Evolutionary conservation across 163 green algal species (phyloP).

Genomic region (Coccomyxa subellipsoidea): DNA sequence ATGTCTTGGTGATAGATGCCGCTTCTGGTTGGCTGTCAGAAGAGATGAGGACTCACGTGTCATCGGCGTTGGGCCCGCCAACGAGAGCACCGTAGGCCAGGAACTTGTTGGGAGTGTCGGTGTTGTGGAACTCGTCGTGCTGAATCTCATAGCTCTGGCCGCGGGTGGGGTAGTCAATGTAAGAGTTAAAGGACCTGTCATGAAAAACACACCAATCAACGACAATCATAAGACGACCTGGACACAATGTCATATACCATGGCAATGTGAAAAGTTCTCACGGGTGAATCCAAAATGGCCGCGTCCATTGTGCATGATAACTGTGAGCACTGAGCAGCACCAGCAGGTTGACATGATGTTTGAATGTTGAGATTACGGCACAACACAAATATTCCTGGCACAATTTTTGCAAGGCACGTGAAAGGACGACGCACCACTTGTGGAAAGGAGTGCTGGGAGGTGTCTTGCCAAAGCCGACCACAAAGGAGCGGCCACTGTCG

Average conservation of each 20-base stretch:
- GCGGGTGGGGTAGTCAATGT: constrained; percentile 23
- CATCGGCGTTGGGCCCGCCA: constrained; percentile 31
- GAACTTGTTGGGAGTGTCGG: constrained; percentile 29
- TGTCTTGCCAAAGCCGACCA: constrained; percentile 41
- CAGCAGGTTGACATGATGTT: too few relatives aligned
- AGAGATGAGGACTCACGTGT: constrained; percentile 31
- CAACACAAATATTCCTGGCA: too few relatives aligned
- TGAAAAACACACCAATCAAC: not conserved
- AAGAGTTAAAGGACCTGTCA: constrained; percentile 15
- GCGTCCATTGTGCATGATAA: too few relatives aligned
- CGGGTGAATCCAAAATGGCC: too few relatives aligned
- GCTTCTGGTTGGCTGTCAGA: too few relatives aligned
- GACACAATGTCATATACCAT: not conserved
- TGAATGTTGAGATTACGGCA: too few relatives aligned
- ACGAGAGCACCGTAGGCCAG: constrained; percentile 37
- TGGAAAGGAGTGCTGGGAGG: constrained; percentile 30
- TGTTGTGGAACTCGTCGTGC: constrained; percentile 22
- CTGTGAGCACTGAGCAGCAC: too few relatives aligned
- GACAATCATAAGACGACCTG: too few relatives aligned
- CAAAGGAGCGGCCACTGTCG: constrained; percentile 28
- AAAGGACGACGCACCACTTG: constrained; percentile 20
- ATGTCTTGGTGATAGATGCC: too few relatives aligned
- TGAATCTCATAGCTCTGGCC: not conserved
- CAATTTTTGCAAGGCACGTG: not conserved
- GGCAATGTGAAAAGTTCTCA: too few relatives aligned